phyloP scores from a whole-genome alignment of 495 filamentous ascomycete species.

The Sporormia fimetaria region DNA sequence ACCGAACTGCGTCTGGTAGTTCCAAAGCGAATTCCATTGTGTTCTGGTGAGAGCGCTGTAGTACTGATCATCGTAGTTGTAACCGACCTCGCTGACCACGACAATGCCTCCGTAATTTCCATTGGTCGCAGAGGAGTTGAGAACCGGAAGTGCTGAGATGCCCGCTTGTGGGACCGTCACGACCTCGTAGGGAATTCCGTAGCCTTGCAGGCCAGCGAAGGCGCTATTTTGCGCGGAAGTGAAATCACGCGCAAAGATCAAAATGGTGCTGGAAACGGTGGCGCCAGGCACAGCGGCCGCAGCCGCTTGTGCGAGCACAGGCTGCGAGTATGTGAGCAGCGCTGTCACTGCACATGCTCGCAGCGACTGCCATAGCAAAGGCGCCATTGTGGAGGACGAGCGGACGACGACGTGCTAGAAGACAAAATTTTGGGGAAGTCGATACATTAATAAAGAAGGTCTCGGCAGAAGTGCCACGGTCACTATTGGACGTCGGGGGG shows the following conservation, averaged over 20 bases:
- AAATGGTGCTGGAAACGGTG: slow-evolving; percentile 36
- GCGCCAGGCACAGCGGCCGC: slow-evolving; percentile 8
- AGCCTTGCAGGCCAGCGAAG: slow-evolving; percentile 46
- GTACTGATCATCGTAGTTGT: slow-evolving; percentile 40
- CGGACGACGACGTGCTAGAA: neutral
- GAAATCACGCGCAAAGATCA: slow-evolving; percentile 47
- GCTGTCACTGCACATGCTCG: slow-evolving; percentile 14
- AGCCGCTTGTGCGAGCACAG: slow-evolving; percentile 9
- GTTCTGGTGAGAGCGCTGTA: slow-evolving; percentile 44
- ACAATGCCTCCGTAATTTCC: slow-evolving; percentile 52
- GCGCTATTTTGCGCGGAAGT: slow-evolving; percentile 36
- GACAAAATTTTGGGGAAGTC: slow-evolving; percentile 15
- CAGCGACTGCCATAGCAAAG: slow-evolving; percentile 9
- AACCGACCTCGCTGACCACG: slow-evolving; percentile 45
- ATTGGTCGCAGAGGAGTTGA: slow-evolving; percentile 36
- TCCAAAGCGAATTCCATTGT: slow-evolving; percentile 47
- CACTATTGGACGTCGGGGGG: slow-evolving; percentile 8
- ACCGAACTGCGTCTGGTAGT: slow-evolving; percentile 47
- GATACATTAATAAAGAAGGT: slow-evolving; percentile 22
- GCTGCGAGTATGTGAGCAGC: slow-evolving; percentile 3
- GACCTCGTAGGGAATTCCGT: slow-evolving; percentile 49
- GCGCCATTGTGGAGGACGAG: slow-evolving; percentile 13
- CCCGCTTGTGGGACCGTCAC: slow-evolving; percentile 44
- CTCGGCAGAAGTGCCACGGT: slow-evolving; percentile 15
- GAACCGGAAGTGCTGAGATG: slow-evolving; percentile 36